These are phyloP conservation scores for Aleurites moluccanus DNA, from an alignment of 441 rosid species.

Conservation along the genomic window DNA sequence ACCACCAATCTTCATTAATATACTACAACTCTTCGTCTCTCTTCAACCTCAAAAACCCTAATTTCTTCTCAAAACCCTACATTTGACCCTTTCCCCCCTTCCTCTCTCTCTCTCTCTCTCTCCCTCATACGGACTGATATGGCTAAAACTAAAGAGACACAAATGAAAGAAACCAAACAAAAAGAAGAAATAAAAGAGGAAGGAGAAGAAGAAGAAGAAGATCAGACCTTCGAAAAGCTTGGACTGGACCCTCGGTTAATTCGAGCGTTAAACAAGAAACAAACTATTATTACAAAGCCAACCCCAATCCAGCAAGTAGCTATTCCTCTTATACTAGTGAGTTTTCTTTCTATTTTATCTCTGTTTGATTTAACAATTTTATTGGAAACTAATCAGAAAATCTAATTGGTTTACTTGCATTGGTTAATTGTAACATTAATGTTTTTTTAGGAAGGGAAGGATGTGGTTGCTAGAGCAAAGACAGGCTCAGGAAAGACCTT, in stretches of 20 bases:
- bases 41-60: slow-evolving; percentile 27
- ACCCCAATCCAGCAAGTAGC: slow-evolving; percentile 76
- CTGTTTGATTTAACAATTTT: background rate
- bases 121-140: background rate
- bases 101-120: too few relatives aligned
- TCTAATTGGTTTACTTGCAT: background rate
- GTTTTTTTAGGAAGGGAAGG: slow-evolving; percentile 70
- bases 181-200: slow-evolving; percentile 11
- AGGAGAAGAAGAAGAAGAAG: slow-evolving; percentile 28
- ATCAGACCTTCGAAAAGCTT: slow-evolving; percentile 54
- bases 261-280: slow-evolving; percentile 71
- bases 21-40: background rate
- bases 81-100: too few relatives aligned
- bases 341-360: background rate
- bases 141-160: slow-evolving; percentile 24
- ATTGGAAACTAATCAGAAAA: background rate
- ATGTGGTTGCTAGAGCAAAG: slow-evolving; percentile 88
- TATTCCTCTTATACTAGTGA: slow-evolving; percentile 72
- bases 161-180: slow-evolving; percentile 1
- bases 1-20: background rate
- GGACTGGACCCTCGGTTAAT: slow-evolving; percentile 62
- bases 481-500: slow-evolving; percentile 92
- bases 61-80: background rate
- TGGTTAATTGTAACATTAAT: background rate
- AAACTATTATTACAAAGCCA: slow-evolving; percentile 52